Evolutionary conservation across 163 green algal genomes (phyloP), one percentile per base, ranked within the genome.

Genomic region (Chlamydomonas reinhardtii): DNA sequence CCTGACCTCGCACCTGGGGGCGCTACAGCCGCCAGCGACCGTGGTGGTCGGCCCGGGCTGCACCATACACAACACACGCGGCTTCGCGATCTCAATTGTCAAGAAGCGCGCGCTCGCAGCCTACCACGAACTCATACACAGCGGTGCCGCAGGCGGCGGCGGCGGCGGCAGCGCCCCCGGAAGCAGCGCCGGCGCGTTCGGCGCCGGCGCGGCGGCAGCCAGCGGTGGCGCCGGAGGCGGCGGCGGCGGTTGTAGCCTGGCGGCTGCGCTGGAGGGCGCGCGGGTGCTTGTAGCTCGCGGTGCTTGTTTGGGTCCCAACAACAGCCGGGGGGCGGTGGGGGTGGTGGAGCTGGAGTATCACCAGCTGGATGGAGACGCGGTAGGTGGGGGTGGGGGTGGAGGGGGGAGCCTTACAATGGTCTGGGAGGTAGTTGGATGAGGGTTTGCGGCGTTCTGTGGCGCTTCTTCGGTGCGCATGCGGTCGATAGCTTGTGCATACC

Each of bases 261-360:
- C 80, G 34, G 80, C 74, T 2, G 79, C 86, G 17, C 66, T 90
- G 35, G 86, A 85, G 31, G 86, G 86, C 34, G 48, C n/a, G 1
- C 59, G 61, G 22, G n/a, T 90, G 73, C 62, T 88, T 32, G 86
- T 90, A 65, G 32, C 35, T 17, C 68, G 68, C 16, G 52, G 80
- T 54, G 65, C 81, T 54, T 24, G 16, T 4, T 59, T 91, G 75
- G 77, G 77, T 19, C 25, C 37, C 17, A 35, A 73, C 75, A 86
- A 86, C 61, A 89, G 64, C 17, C 87, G 87, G 8, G 87, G 87
- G 37, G 66, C 81, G 34, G 65, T 91, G 34, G 87, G 87, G 59
- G 87, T 91, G 54, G 87, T 91, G 59, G 87, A 91, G 76, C 35
- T 35, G 27, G 87, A 91, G 87, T 91, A 91, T 48, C 64, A 76